Conservation (phyloP, 345 rosid species). For the Heritiera littoralis region DNA sequence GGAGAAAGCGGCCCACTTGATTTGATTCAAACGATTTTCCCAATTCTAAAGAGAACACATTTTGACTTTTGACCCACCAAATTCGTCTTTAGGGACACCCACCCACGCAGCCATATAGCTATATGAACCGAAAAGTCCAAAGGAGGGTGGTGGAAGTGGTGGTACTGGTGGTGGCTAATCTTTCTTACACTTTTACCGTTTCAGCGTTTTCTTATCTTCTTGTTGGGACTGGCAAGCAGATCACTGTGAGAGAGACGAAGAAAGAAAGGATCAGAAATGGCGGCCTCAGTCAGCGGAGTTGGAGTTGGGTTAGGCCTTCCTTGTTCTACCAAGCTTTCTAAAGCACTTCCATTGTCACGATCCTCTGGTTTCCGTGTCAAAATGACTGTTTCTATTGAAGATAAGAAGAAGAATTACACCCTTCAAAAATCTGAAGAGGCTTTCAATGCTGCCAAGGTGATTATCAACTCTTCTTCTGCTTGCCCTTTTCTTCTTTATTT, state of each 20-base stretch:
- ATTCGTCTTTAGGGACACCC: neutral
- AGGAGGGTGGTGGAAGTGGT: no score
- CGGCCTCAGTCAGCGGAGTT: constrained; percentile 51
- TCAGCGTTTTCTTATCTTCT: constrained; percentile 18
- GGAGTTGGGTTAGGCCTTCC: constrained; percentile 50
- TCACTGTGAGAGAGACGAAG: neutral
- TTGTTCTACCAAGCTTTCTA: constrained; percentile 40
- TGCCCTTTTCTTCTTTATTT: neutral
- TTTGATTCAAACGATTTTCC: neutral
- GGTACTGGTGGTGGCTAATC: neutral
- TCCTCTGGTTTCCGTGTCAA: constrained; percentile 44
- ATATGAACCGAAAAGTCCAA: neutral
- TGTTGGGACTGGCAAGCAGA: neutral
- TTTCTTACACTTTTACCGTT: constrained; percentile 4
- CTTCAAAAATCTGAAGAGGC: constrained; percentile 90
- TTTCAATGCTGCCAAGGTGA: constrained; percentile 76
- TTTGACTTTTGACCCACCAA: neutral
- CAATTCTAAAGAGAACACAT: no score
- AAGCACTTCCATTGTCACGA: constrained; percentile 30
- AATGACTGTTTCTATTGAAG: constrained; percentile 67
- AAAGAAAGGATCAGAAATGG: constrained; percentile 31
- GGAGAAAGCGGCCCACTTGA: neutral
- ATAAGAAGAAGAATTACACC: constrained; percentile 59
- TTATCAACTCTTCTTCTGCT: neutral
- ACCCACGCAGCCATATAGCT: neutral